Evolutionary conservation across 192 early-diverging fungal genomes (phyloP).

Genomic region (Backusella tarrabulga): DNA sequence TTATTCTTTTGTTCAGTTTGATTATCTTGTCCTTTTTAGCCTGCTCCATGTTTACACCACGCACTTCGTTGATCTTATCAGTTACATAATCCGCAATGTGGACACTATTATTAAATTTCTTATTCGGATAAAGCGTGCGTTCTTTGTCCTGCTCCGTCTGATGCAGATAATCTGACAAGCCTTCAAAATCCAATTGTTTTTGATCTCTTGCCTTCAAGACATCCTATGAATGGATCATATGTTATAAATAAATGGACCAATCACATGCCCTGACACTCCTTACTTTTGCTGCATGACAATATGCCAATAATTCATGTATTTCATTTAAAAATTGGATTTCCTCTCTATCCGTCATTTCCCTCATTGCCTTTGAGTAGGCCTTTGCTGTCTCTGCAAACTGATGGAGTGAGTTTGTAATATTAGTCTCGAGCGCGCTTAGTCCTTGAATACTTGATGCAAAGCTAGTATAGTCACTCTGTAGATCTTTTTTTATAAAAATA

Average conservation of each 20-base stretch:
- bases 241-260: neutral
- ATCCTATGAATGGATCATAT: conserved; percentile 42
- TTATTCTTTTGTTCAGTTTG: conserved; percentile 68
- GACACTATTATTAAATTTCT: conserved; percentile 49
- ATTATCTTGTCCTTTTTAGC: conserved; percentile 78
- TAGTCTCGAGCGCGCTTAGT: conserved; percentile 82
- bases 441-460: conserved; percentile 77
- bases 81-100: conserved; percentile 73
- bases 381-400: conserved; percentile 74
- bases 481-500: conserved; percentile 43
- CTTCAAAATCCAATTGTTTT: conserved; percentile 96
- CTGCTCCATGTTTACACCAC: conserved; percentile 82
- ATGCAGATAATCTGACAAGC: conserved; percentile 75
- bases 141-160: conserved; percentile 73
- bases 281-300: conserved; percentile 78
- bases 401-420: conserved; percentile 72
- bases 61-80: conserved; percentile 87
- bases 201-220: conserved; percentile 84
- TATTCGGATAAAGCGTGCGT: conserved; percentile 62
- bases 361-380: conserved; percentile 64
- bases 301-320: conserved; percentile 83
- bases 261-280: neutral
- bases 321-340: conserved; percentile 73
- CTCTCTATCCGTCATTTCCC: conserved; percentile 65
- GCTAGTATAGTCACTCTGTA: conserved; percentile 76